Conservation (phyloP, 495 filamentous ascomycete genomes). For the Penicillium salamii region DNA sequence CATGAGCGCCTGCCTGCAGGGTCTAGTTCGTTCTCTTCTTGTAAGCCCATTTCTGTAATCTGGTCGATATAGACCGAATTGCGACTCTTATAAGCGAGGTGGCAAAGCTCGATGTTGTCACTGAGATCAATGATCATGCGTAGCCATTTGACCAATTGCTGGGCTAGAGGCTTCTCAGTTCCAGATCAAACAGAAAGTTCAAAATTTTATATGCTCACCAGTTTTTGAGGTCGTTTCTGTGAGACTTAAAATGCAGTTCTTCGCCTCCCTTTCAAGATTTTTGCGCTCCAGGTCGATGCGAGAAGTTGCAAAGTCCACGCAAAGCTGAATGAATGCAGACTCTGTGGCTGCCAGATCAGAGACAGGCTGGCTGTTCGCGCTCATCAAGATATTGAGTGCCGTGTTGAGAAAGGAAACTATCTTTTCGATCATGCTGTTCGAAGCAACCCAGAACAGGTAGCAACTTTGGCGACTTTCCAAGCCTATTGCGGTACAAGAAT, state of each 20-base stretch:
- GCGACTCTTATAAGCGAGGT: neutral
- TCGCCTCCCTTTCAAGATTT: neutral
- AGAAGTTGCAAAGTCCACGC: neutral
- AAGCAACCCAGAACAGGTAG: slow-evolving; percentile 30
- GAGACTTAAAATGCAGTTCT: neutral
- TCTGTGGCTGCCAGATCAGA: neutral
- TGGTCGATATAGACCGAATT: neutral
- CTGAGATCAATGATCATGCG: neutral
- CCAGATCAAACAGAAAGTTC: neutral
- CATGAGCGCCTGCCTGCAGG: neutral
- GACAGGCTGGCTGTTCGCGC: neutral
- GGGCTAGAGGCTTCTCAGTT: neutral
- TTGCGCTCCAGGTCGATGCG: slow-evolving; percentile 3
- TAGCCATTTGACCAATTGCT: neutral
- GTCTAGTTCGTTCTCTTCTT: neutral
- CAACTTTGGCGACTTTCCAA: slow-evolving; percentile 19
- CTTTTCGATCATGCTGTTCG: slow-evolving; percentile 14
- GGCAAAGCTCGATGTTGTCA: neutral
- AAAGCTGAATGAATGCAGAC: slow-evolving; percentile 1
- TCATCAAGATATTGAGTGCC: slow-evolving; percentile 10
- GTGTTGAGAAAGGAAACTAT: slow-evolving; percentile 14
- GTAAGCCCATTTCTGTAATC: neutral
- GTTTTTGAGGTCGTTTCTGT: neutral
- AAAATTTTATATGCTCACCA: neutral
- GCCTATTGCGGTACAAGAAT: slow-evolving; percentile 25